Evolutionary conservation across 257 asterid genomes (phyloP), one percentile per base, ranked within the genome.

Genomic region (Nicotiana paniculata): DNA sequence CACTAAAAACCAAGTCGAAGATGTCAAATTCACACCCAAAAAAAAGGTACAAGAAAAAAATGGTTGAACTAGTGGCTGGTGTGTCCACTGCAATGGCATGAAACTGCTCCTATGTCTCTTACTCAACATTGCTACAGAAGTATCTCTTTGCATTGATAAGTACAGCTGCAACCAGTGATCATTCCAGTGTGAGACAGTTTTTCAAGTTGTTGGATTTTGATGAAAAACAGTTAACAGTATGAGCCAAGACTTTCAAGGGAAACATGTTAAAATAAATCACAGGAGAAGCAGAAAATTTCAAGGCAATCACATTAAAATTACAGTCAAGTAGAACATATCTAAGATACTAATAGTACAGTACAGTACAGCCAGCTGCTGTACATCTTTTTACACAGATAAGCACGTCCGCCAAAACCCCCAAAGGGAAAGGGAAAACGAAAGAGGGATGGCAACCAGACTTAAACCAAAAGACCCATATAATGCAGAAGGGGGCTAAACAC

Each of bases 341-440:
- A 15, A 51, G 26, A 75, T 26, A 26, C 43, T 39, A 18, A 26
- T 13, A 51, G 63, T 75, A 51, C 64, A 28, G 80, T 64, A 51
- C 63, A 26, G 63, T 75, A 51, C 64, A 28, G 80, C 80, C 46
- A 75, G 48, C 80, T 75, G 80, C 9, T 51, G 80, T 75, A 51
- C 46, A 51, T 75, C 80, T 51, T 75, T 16, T 13, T 74, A 58
- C 53, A 75, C 64, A 75, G 3, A 16, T 51, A 61, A 51, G 9
- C 7, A 24, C 16, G 8, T 75, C 15, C 5, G 43, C 62, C 0
- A 74, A 74, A 26, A 57, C 11, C 3, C 28, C 16, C 16, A 7
- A 26, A 35, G 9, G 16, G 9, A 75, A 8, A 75, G 53, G 3
- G 16, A 51, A 9, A 75, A 28, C 46, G 5, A 8, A 43, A 51